Base-by-base conservation (phyloP, 495 filamentous ascomycete genomes). In the Tetracladium setigerum region DNA sequence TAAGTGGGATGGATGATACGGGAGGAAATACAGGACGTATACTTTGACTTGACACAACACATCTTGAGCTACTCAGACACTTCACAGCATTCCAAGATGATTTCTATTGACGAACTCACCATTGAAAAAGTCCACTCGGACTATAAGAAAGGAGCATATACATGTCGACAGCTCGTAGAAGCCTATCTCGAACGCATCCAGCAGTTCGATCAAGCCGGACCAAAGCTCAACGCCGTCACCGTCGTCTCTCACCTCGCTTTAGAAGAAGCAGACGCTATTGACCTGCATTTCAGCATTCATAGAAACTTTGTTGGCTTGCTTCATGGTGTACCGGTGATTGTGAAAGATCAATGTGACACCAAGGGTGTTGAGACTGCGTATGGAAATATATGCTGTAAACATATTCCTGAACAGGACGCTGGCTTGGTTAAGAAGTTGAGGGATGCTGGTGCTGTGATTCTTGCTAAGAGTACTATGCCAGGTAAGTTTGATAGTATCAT, bases 341-440 rank as follows among this genome's bases (percentile, higher is more conserved):
- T 83, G 17, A 83, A 86, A 52, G 83, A 87, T 50, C 69, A 72
- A 31, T 84, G 84, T 65, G 68, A 79, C 45, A 58, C 86, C 31
- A 62, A 70, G 44, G 77, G 34, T 10, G 13, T 51, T 9, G 32
- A 45, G 14, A 51, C 41, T 19, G 33, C 41, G 19, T 44, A 44
- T 44, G 47, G 46, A 17, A 49, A 49, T 38, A 30, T 49, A 36
- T 35, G 30, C 12, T 49, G 38, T 22, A 49, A 49, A 43, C 46
- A 49, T 37, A 41, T 42, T 14, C 47, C 38, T 9, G 36, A 14
- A 1, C 22, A 30, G 13, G 47, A 43, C 19, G 16, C 38, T 16
- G 43, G 38, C 13, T 18, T 49, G 5, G 71, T 64, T 10, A 55
- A 60, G 3, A 73, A 68, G 34, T 66, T 72, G 16, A 59, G 57